These are phyloP conservation scores for Miscanthus lutarioriparius DNA, from an alignment of 176 grass and related monocot species.

Conservation along the genomic window DNA sequence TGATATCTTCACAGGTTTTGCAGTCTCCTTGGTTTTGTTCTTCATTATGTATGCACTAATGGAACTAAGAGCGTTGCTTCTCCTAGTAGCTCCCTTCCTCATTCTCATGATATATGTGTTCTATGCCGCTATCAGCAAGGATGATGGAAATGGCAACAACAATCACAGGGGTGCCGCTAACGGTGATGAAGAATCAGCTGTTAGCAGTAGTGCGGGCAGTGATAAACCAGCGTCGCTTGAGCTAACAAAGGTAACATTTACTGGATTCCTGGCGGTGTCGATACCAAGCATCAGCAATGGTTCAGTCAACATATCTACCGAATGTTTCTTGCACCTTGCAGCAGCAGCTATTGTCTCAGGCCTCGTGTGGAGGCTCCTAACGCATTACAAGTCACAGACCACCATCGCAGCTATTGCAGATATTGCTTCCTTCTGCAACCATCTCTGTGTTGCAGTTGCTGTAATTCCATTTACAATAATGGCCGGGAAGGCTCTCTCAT, in stretches of 20 bases:
- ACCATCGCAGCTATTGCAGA: neutral
- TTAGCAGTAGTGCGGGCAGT: neutral
- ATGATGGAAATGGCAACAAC: neutral
- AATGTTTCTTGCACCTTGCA: neutral
- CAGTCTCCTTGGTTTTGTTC: neutral
- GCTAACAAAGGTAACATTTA: neutral
- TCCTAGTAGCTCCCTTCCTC: neutral
- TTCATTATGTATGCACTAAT: neutral
- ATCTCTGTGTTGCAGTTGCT: neutral
- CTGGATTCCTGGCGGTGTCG: conserved; percentile 8
- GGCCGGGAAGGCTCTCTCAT: neutral
- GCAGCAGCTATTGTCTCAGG: conserved; percentile 22
- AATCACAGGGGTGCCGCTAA: neutral
- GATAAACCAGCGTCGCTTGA: conserved; percentile 15
- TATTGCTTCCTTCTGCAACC: conserved; percentile 7
- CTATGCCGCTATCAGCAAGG: neutral
- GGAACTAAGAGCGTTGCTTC: neutral
- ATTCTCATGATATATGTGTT: neutral
- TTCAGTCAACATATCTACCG: neutral
- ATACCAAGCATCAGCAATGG: neutral
- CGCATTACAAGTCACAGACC: neutral
- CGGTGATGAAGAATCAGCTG: neutral
- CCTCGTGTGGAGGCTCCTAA: conserved; percentile 11
- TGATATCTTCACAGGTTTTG: neutral
- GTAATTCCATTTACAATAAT: conserved; percentile 6